These are phyloP conservation scores for Geotrichum fermentans DNA, from an alignment of 1,139 yeast species.

Conservation along the genomic window DNA sequence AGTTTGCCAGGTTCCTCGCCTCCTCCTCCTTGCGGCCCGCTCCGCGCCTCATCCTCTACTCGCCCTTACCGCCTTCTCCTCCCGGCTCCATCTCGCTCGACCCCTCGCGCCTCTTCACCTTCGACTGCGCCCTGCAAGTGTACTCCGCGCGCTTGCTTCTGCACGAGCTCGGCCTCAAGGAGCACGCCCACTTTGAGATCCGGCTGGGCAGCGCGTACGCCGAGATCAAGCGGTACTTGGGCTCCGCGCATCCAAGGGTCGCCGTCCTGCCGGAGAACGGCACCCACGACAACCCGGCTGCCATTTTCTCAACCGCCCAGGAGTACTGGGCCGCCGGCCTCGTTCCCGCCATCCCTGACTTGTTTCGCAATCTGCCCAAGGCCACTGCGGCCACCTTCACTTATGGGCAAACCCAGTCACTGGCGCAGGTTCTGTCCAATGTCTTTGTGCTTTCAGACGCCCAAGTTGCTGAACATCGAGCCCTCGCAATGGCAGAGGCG, in stretches of 20 bases:
- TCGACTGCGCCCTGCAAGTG: not conserved
- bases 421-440: no score
- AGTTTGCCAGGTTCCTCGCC: conserved; percentile 52
- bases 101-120: not conserved
- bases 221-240: not conserved
- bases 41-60: not conserved
- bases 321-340: no score
- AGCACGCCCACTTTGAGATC: not conserved
- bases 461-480: no score
- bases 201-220: not conserved
- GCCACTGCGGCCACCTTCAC: no score
- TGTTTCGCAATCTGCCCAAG: no score
- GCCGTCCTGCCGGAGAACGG: no score
- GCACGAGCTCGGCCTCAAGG: not conserved
- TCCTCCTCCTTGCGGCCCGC: not conserved
- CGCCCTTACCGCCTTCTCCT: not conserved
- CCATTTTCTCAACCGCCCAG: no score
- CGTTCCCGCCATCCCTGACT: no score
- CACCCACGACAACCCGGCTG: no score
- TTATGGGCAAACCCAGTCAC: no score
- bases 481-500: no score
- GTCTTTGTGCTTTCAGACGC: no score
- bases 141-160: not conserved
- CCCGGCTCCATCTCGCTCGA: not conserved
- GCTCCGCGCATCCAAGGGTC: not conserved